Base-by-base conservation (phyloP, 192 early-diverging fungal species). In the Dissophora ornata region DNA sequence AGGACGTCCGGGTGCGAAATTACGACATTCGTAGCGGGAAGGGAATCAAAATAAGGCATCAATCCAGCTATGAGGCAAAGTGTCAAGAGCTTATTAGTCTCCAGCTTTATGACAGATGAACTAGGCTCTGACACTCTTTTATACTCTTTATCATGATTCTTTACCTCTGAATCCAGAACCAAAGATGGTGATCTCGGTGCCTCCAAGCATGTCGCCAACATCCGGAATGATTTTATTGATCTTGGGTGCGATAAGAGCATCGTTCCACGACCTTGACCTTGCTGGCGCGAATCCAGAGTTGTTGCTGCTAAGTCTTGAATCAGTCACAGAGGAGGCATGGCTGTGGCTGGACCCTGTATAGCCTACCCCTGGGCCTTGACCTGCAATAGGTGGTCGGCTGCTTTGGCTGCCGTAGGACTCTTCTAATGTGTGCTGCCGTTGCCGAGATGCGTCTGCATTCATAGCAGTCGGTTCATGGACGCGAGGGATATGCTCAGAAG, bases 171-270 rank as follows among this genome's bases (percentile, higher is more conserved):
- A 77, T 30, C 73, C 73, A 21, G 64, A 62, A 19, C 73, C 73
- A 67, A 77, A 77, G 40, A 77, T 56, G 15, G 73, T 77, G 0
- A 77, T 51, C 41, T 77, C 73, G 15, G 73, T 77, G 52, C 73
- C 73, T 38, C 73, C 73, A 12, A 77, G 53, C 73, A 77, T 77
- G 24, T 77, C 73, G 15, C 73, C 73, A 5, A 38, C 57, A 30
- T 77, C 73, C 4, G 73, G 73, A 28, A 77, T 77, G 16, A 77
- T 77, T 52, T 28, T 65, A 6, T 26, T 62, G 24, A 77, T 77
- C 52, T 62, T 77, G 18, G 73, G 73, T 6, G 65, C 33, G 24
- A 36, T 53, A 3, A 46, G n/a, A n/a, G 45, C 41, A 26, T 67
- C 73, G 32, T 60, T 77, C 73, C 63, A 77, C 19, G 73, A 77